Evolutionary conservation across 257 asterid genomes (phyloP).

Genomic region (Cynanchum wilfordii): DNA sequence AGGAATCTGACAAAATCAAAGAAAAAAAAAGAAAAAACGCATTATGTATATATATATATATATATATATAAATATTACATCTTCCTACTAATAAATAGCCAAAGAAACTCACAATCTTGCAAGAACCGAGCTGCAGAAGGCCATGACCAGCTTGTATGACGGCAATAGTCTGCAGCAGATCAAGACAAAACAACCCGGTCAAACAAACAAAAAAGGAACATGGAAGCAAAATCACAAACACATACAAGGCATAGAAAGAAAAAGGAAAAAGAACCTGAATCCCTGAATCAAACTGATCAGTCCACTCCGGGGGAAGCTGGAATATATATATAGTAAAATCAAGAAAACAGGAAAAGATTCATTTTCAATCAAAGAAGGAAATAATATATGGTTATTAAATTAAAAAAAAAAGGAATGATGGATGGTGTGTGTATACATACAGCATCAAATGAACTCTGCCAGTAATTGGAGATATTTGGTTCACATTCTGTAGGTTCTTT

Average conservation of each 20-base stretch:
- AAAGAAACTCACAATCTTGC: slow-evolving; percentile 79
- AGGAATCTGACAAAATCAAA: slow-evolving; percentile 48
- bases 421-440: slow-evolving; percentile 56
- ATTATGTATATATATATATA: no score
- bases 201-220: background rate
- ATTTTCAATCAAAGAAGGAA: slow-evolving; percentile 25
- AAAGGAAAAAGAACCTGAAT: slow-evolving; percentile 50
- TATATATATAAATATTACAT: no score
- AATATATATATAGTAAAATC: slow-evolving; percentile 28
- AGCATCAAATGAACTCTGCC: slow-evolving; percentile 99
- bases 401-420: no score
- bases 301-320: slow-evolving; percentile 98
- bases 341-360: slow-evolving; percentile 15
- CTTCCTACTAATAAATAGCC: background rate
- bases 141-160: slow-evolving; percentile 99
- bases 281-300: slow-evolving; percentile 97
- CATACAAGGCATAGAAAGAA: background rate
- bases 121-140: slow-evolving; percentile 91
- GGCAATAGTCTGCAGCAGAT: slow-evolving; percentile 71
- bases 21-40: no score
- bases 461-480: slow-evolving; percentile 93
- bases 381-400: background rate
- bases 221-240: background rate
- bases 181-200: slow-evolving; percentile 14
- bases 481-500: slow-evolving; percentile 96